Evolutionary conservation across 75 land plant genomes (phyloP).

Genomic region (Sequoia sempervirens): DNA sequence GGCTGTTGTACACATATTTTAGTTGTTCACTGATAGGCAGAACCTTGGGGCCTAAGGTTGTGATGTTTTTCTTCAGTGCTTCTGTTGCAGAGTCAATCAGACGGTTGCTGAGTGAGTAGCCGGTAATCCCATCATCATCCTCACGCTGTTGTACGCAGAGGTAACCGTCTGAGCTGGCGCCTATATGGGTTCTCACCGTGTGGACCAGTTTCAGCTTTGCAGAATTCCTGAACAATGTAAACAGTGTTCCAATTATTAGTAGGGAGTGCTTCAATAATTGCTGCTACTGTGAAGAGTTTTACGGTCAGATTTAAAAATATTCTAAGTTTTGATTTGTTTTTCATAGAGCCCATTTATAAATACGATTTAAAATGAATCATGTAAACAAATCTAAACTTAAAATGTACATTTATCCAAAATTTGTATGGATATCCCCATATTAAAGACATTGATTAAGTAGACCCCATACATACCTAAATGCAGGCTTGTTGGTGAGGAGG

Average conservation of each 20-base stretch:
- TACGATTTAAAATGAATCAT: too few species aligned
- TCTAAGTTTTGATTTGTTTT: too few species aligned
- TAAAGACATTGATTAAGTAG: too few species aligned
- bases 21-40: slow-evolving; percentile 44
- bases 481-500: slow-evolving; percentile 35
- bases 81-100: slow-evolving; percentile 51
- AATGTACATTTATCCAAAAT: too few species aligned
- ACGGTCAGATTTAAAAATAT: too few species aligned
- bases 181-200: slow-evolving; percentile 52
- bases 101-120: slow-evolving; percentile 38
- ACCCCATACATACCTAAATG: neutral
- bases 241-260: too few species aligned
- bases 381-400: too few species aligned
- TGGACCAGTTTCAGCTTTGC: slow-evolving; percentile 39
- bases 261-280: too few species aligned
- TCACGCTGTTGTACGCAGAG: slow-evolving; percentile 41
- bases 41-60: slow-evolving; percentile 36
- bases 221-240: neutral
- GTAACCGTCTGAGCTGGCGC: slow-evolving; percentile 46
- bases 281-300: too few species aligned
- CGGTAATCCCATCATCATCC: slow-evolving; percentile 39
- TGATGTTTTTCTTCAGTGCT: slow-evolving; percentile 46
- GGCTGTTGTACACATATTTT: slow-evolving; percentile 13
- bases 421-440: too few species aligned
- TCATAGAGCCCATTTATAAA: too few species aligned